These are phyloP conservation scores for Penicillium rolfsii DNA, from an alignment of 2,329 filamentous ascomycete species.

Conservation along the genomic window DNA sequence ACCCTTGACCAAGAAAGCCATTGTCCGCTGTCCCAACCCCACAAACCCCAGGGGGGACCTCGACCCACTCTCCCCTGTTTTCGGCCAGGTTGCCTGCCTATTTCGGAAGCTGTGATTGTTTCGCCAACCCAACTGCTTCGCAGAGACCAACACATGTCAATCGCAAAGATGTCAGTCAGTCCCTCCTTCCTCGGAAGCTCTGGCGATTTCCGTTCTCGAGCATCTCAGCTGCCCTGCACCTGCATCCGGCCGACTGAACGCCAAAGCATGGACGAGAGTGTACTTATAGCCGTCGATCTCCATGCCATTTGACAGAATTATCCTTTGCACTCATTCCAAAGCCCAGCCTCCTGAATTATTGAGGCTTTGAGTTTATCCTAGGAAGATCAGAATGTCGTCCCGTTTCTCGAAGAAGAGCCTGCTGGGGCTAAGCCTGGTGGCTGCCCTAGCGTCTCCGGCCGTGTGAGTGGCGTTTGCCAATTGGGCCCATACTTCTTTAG, in stretches of 20 bases:
- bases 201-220: conserved; percentile 20
- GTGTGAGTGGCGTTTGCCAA: conserved; percentile 30
- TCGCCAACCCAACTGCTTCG: conserved; percentile 4
- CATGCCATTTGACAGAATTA: conserved; percentile 30
- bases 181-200: conserved; percentile 5
- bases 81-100: conserved; percentile 19
- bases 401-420: conserved; percentile 32
- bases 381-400: conserved; percentile 31
- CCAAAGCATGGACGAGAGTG: conserved; percentile 19
- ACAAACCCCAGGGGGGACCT: conserved; percentile 11
- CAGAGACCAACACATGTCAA: conserved; percentile 16
- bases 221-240: conserved; percentile 8
- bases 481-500: background rate
- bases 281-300: conserved; percentile 39
- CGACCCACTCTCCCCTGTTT: conserved; percentile 23
- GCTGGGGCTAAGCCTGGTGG: conserved; percentile 33
- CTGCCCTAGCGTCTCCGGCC: conserved; percentile 28
- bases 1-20: conserved; percentile 15
- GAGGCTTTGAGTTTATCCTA: conserved; percentile 38
- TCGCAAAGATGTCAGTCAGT: conserved; percentile 15
- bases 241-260: conserved; percentile 25
- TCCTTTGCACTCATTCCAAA: conserved; percentile 28
- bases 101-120: conserved; percentile 8
- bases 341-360: conserved; percentile 26
- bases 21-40: conserved; percentile 24